Percentiles rank a stretch among this genome's conserved stretches.
Evolutionary conservation across 768 basidiomycete genomes (phyloP).

Genomic region (Nidularia sp.): DNA sequence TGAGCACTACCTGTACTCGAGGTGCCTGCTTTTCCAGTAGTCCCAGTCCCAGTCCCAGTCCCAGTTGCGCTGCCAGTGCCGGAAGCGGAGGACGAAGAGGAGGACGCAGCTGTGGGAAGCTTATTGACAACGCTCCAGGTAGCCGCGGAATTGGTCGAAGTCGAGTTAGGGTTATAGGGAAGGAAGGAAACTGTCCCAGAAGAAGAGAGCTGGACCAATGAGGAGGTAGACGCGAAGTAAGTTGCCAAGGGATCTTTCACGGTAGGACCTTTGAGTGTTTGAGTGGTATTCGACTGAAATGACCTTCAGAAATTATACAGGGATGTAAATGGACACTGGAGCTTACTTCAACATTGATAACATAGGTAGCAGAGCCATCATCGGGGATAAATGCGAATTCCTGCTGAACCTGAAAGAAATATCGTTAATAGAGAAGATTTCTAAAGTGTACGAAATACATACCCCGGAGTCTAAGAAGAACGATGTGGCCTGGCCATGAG

Average conservation of each 20-base stretch:
- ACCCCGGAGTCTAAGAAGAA: constrained; percentile 60
- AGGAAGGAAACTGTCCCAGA: constrained; percentile 58
- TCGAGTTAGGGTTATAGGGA: constrained; percentile 46
- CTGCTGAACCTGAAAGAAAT: constrained; percentile 48
- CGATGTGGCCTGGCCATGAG: constrained; percentile 64
- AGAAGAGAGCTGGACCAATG: constrained; percentile 67
- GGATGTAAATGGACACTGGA: no score
- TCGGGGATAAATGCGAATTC: constrained; percentile 76
- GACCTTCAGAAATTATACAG: background rate
- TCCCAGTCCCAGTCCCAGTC: background rate
- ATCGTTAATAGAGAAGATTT: background rate
- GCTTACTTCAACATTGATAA: constrained; percentile 62
- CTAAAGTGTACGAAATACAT: constrained; percentile 13
- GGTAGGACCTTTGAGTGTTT: constrained; percentile 53
- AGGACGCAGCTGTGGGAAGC: constrained; percentile 32
- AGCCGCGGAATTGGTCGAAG: constrained; percentile 36
- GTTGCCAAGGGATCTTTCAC: constrained; percentile 54
- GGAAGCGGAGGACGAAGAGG: background rate
- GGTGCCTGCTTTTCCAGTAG: background rate
- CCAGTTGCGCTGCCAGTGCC: background rate
- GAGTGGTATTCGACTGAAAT: constrained; percentile 58
- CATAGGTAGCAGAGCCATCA: constrained; percentile 66
- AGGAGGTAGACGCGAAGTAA: constrained; percentile 58
- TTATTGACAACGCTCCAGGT: constrained; percentile 44
- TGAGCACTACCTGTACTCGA: background rate